Percentiles rank a stretch among this genome's conserved stretches.
Conservation (phyloP, 2,329 filamentous ascomycete genomes). For the Verticillium zaregamsianum region DNA sequence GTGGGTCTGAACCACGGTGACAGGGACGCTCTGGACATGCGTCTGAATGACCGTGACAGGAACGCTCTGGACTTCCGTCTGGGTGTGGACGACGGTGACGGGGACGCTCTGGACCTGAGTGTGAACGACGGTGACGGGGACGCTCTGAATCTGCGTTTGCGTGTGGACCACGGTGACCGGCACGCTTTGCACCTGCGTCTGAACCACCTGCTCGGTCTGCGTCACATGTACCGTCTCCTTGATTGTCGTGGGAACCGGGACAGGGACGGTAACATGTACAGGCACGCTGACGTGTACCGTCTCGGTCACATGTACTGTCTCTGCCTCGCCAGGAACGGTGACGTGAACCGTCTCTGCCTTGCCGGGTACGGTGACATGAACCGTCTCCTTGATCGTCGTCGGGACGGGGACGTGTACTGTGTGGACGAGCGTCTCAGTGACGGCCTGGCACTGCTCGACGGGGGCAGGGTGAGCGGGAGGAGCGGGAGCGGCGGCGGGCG, state of each 20-base stretch:
- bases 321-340: not conserved
- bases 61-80: slow-evolving; percentile 7
- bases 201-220: slow-evolving; percentile 1
- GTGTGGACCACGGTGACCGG: slow-evolving; percentile 1
- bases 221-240: slow-evolving; percentile 6
- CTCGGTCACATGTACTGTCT: slow-evolving; percentile 1
- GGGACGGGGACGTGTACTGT: slow-evolving; percentile 8
- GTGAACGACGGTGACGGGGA: slow-evolving; percentile 1
- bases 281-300: not conserved
- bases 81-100: not conserved
- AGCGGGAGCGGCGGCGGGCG: not conserved
- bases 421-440: slow-evolving; percentile 2
- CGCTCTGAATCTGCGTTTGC: not conserved
- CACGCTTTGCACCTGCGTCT: slow-evolving; percentile 3
- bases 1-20: slow-evolving; percentile 3
- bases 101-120: slow-evolving; percentile 5
- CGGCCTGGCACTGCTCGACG: not conserved
- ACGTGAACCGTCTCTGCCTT: not conserved
- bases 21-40: slow-evolving; percentile 4
- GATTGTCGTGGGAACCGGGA: slow-evolving; percentile 1
- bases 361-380: slow-evolving; percentile 7
- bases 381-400: slow-evolving; percentile 6
- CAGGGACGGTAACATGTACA: not conserved
- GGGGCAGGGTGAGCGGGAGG: not conserved
- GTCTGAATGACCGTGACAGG: slow-evolving; percentile 7